Percentiles rank a stretch among this genome's conserved stretches.
phyloP scores from a whole-genome alignment of 805 yeast genomes.

The Candida incommunis region DNA sequence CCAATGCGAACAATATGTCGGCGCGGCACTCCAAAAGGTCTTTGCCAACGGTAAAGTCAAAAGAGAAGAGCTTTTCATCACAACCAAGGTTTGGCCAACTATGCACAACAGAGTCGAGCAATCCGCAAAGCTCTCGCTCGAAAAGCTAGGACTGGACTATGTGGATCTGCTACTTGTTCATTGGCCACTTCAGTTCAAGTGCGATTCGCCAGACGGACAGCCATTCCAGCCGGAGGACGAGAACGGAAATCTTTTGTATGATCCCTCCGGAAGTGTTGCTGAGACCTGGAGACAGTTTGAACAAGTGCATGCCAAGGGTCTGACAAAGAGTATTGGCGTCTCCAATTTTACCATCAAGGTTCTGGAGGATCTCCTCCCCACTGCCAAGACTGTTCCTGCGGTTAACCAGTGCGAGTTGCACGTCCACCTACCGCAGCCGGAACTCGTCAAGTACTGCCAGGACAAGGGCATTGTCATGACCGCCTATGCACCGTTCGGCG shows the following conservation, averaged over 20 bases:
- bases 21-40: slow-evolving; percentile 37
- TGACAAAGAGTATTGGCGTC: slow-evolving; percentile 54
- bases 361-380: slow-evolving; percentile 34
- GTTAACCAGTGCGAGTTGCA: slow-evolving; percentile 55
- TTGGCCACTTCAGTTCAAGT: slow-evolving; percentile 37
- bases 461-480: slow-evolving; percentile 36
- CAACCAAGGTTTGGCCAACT: slow-evolving; percentile 50
- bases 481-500: slow-evolving; percentile 48
- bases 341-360: slow-evolving; percentile 49
- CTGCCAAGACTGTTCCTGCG: slow-evolving; percentile 40
- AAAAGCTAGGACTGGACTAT: slow-evolving; percentile 40
- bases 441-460: slow-evolving; percentile 32
- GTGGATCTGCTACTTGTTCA: slow-evolving; percentile 54
- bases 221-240: slow-evolving; percentile 8
- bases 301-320: slow-evolving; percentile 37
- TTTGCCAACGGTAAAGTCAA: slow-evolving; percentile 43
- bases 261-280: slow-evolving; percentile 23
- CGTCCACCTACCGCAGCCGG: slow-evolving; percentile 44
- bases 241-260: background rate
- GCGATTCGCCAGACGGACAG: slow-evolving; percentile 14
- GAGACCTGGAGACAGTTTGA: slow-evolving; percentile 56
- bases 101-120: slow-evolving; percentile 25
- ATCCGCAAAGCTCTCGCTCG: slow-evolving; percentile 38
- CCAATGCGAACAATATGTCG: slow-evolving; percentile 51
- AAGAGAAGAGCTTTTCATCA: slow-evolving; percentile 43